Evolutionary conservation across 805 yeast genomes (phyloP), one percentile per base, ranked within the genome.

Genomic region (Wickerhamomyces chaumierensis): DNA sequence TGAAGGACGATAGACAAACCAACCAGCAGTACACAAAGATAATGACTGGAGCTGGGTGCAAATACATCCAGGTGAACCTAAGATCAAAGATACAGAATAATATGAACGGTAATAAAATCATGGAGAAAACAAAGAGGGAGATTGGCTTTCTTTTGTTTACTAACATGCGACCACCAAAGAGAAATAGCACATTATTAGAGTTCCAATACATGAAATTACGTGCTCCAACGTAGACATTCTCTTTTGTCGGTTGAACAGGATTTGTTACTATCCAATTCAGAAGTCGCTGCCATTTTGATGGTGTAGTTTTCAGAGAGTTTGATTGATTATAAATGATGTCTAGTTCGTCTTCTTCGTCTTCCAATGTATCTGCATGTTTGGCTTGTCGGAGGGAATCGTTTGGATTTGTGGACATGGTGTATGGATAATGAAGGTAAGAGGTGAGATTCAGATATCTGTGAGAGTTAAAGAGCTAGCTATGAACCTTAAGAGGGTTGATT

Each of bases 121-220:
- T 35, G 0, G 56, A 39, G 3, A 62, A 56, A 0, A 69, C 63
- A 0, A 61, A 28, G 3, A 71, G 21, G 11, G 65, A 65, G 14
- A 65, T 46, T 2, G 75, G 78, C 17, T 46, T 44, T 19, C 56
- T 49, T 40, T 61, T 66, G 9, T 68, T 51, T 0, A 70, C 59
- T 25, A 78, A 60, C 13, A 78, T 49, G 33, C 86, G 55, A 0
- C 94, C 94, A 13, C 92, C 92, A 36, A 75, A 56, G 4, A 80
- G 57, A 53, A 71, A 82, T 2, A 73, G 44, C 40, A 66, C 65
- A 40, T 63, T 67, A 7, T 63, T 45, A 15, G 61, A 60, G 9
- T 53, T 45, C 52, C 66, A 68, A 2, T 56, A 60, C 48, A 70
- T 65, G 51, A 71, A 75, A 54, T 73, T 71, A 17, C 44, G 31